These are phyloP conservation scores for Priceomyces fermenticarens DNA, from an alignment of 805 yeast species.

Conservation along the genomic window DNA sequence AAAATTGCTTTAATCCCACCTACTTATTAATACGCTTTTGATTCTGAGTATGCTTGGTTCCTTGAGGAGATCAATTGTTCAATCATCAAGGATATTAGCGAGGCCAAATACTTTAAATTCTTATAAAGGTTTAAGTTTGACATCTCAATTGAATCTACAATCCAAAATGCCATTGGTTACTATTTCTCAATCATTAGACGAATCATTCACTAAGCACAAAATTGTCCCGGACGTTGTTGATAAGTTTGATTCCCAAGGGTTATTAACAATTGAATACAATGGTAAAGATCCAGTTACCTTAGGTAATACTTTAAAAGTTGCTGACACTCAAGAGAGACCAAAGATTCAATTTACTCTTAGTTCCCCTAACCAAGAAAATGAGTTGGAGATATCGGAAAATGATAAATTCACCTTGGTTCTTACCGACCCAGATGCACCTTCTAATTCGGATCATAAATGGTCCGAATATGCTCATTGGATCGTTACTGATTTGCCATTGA, in stretches of 20 bases:
- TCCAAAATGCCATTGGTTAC: slow-evolving; percentile 45
- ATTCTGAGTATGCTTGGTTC: slow-evolving; percentile 5
- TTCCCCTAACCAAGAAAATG: slow-evolving; percentile 41
- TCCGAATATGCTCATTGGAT: slow-evolving; percentile 83
- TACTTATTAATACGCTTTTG: slow-evolving; percentile 3
- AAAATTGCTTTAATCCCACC: not conserved
- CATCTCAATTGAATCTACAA: slow-evolving; percentile 4
- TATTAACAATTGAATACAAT: slow-evolving; percentile 59
- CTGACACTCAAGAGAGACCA: slow-evolving; percentile 69
- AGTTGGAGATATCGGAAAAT: slow-evolving; percentile 37
- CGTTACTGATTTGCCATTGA: slow-evolving; percentile 50
- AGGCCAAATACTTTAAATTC: slow-evolving; percentile 3
- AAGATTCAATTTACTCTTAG: slow-evolving; percentile 61
- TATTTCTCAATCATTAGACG: slow-evolving; percentile 54
- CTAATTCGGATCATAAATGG: slow-evolving; percentile 79
- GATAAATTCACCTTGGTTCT: slow-evolving; percentile 70
- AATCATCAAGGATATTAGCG: slow-evolving; percentile 1
- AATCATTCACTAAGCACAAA: slow-evolving; percentile 46
- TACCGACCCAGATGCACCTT: slow-evolving; percentile 95
- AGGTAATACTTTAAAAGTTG: slow-evolving; percentile 69
- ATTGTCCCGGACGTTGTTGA: slow-evolving; percentile 54
- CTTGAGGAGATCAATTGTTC: slow-evolving; percentile 5
- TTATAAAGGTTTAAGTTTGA: slow-evolving; percentile 1
- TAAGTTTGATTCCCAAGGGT: slow-evolving; percentile 47
- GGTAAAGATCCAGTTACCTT: slow-evolving; percentile 63